A percentile compares a stretch with the other conserved stretches of the same genome.
phyloP scores from a whole-genome alignment of 2,329 filamentous ascomycete genomes.

The Catunica adiposa region DNA sequence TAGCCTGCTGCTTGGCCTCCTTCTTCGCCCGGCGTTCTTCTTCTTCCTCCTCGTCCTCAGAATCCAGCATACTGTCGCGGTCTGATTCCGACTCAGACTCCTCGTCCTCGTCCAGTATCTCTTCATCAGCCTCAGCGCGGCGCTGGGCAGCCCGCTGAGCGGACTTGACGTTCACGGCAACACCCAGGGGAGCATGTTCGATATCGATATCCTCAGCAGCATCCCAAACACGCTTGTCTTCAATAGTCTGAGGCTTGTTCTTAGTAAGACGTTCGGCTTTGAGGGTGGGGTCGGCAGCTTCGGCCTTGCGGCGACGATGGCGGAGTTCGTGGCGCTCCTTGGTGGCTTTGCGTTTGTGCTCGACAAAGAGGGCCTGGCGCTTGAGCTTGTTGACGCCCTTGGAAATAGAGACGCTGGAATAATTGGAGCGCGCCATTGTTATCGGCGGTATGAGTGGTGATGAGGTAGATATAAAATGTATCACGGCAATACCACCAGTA shows the following conservation, averaged over 20 bases:
- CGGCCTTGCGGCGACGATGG: conserved; percentile 65
- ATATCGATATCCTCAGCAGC: conserved; percentile 38
- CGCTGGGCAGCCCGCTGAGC: conserved; percentile 38
- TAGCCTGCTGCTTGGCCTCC: conserved; percentile 19
- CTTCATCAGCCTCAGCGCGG: conserved; percentile 33
- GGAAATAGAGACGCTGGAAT: conserved; percentile 21
- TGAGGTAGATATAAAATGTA: background rate
- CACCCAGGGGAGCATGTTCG: conserved; percentile 35
- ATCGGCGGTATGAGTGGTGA: background rate
- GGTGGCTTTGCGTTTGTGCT: conserved; percentile 62
- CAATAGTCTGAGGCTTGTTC: conserved; percentile 68
- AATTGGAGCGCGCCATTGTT: conserved; percentile 13
- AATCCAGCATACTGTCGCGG: conserved; percentile 70
- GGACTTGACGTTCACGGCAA: conserved; percentile 41
- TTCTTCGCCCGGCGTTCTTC: conserved; percentile 29
- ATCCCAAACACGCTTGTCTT: conserved; percentile 83
- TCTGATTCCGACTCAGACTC: conserved; percentile 30
- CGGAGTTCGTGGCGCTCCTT: conserved; percentile 60
- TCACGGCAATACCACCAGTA: background rate
- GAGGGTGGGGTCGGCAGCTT: conserved; percentile 65
- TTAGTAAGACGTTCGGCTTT: conserved; percentile 54
- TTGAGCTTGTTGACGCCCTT: conserved; percentile 58
- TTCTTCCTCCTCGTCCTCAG: conserved; percentile 34
- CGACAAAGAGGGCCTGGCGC: conserved; percentile 61
- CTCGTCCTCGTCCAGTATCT: conserved; percentile 28